A percentile compares a stretch with the other conserved stretches of the same genome.
phyloP scores from a whole-genome alignment of 192 early-diverging fungal species.

The Thamnidium elegans region DNA sequence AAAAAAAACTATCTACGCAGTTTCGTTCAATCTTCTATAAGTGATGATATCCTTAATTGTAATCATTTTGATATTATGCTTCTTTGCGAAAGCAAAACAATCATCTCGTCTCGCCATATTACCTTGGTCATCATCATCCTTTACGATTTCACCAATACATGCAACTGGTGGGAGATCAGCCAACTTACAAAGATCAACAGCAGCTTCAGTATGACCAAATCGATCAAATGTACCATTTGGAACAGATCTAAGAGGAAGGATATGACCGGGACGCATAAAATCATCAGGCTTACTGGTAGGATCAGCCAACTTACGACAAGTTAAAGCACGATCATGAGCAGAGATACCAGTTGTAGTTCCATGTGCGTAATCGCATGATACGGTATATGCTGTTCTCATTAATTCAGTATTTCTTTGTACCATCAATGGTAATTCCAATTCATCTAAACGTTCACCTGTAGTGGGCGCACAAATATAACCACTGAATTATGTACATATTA shows the following conservation, averaged over 20 bases:
- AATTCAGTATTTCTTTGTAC: constrained; percentile 88
- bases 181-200: constrained; percentile 83
- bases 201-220: constrained; percentile 94
- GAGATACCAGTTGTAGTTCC: constrained; percentile 96
- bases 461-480: constrained; percentile 92
- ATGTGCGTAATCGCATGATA: constrained; percentile 83
- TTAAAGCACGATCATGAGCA: constrained; percentile 83
- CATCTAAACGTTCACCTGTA: constrained; percentile 72
- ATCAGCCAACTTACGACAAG: constrained; percentile 75
- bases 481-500: constrained; percentile 38
- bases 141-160: constrained; percentile 92
- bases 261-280: constrained; percentile 90
- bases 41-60: constrained; percentile 84
- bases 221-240: constrained; percentile 81
- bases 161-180: constrained; percentile 79
- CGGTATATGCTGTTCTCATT: constrained; percentile 91
- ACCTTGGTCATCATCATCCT: constrained; percentile 72
- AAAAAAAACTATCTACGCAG: background rate
- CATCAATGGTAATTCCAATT: constrained; percentile 91
- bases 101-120: constrained; percentile 94
- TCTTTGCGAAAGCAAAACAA: constrained; percentile 78
- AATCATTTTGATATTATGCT: constrained; percentile 81
- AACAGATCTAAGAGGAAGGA: constrained; percentile 86
- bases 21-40: constrained; percentile 45
- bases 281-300: constrained; percentile 61